These are phyloP conservation scores for Punica granatum DNA, from an alignment of 345 rosid genomes.

Conservation along the genomic window DNA sequence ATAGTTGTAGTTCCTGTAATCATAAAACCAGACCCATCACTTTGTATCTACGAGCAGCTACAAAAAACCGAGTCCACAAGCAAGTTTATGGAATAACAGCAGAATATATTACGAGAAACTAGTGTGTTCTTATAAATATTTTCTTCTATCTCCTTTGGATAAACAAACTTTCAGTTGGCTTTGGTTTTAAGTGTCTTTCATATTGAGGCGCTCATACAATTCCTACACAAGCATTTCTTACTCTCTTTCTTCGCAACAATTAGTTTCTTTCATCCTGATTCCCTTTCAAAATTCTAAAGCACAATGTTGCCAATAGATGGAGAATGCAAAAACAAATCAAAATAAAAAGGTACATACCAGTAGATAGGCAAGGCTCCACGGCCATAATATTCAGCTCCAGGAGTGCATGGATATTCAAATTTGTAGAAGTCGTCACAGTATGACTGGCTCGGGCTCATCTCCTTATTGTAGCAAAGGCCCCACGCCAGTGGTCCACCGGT, in stretches of 20 bases:
- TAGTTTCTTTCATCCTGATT: neutral
- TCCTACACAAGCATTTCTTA: too few relatives aligned
- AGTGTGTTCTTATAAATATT: neutral
- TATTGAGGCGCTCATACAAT: neutral
- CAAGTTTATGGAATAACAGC: neutral
- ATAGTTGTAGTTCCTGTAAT: slow-evolving; percentile 66
- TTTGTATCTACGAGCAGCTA: too few relatives aligned
- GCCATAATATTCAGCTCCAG: slow-evolving; percentile 95
- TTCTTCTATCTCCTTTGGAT: too few relatives aligned
- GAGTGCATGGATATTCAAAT: slow-evolving; percentile 59
- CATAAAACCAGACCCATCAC: too few relatives aligned
- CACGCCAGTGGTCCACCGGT: slow-evolving; percentile 95
- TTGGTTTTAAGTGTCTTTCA: neutral
- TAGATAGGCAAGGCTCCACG: slow-evolving; percentile 91
- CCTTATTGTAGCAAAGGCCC: slow-evolving; percentile 89
- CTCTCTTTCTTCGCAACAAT: too few relatives aligned
- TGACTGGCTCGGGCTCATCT: slow-evolving; percentile 86
- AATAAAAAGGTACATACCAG: slow-evolving; percentile 42
- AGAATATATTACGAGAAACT: neutral
- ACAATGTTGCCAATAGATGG: too few relatives aligned
- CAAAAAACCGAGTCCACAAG: neutral
- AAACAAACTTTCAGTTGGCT: neutral
- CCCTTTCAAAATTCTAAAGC: neutral
- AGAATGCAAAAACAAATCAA: neutral
- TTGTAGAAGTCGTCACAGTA: slow-evolving; percentile 78